Conservation (phyloP, 2,329 filamentous ascomycete genomes). For the Monilinia polystroma region DNA sequence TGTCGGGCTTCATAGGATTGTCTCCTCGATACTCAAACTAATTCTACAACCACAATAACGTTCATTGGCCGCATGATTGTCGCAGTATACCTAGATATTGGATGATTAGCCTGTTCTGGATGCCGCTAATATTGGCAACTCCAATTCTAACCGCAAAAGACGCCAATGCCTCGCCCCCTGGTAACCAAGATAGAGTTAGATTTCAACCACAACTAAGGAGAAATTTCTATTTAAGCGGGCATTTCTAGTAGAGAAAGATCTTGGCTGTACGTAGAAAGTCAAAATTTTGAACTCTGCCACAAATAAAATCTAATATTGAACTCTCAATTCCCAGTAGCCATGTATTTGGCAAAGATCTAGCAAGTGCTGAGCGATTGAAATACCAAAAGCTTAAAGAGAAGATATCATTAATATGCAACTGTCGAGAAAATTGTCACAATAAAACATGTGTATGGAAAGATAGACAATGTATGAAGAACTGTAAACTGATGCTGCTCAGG, state of each 20-base stretch:
- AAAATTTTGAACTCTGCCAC: neutral
- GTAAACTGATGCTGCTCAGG: neutral
- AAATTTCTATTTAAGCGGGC: neutral
- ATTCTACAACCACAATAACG: too few relatives aligned
- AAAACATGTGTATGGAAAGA: too few relatives aligned
- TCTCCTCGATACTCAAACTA: too few relatives aligned
- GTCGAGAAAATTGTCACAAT: neutral
- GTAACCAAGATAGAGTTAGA: neutral
- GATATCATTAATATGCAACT: too few relatives aligned
- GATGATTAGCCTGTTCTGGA: too few relatives aligned
- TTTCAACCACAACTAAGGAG: too few relatives aligned
- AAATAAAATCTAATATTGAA: neutral
- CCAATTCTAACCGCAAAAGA: too few relatives aligned
- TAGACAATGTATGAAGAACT: neutral
- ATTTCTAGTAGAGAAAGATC: neutral
- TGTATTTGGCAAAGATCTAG: neutral
- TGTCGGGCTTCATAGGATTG: too few relatives aligned
- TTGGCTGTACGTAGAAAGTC: neutral
- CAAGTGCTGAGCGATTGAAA: neutral
- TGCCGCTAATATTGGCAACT: too few relatives aligned
- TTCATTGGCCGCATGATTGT: too few relatives aligned
- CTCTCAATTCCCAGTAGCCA: neutral
- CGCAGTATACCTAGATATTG: too few relatives aligned
- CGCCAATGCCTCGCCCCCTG: too few relatives aligned
- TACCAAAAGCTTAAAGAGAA: neutral